phyloP scores from a whole-genome alignment of 352 stramenopile species.

The Pythium grandisporangium region DNA sequence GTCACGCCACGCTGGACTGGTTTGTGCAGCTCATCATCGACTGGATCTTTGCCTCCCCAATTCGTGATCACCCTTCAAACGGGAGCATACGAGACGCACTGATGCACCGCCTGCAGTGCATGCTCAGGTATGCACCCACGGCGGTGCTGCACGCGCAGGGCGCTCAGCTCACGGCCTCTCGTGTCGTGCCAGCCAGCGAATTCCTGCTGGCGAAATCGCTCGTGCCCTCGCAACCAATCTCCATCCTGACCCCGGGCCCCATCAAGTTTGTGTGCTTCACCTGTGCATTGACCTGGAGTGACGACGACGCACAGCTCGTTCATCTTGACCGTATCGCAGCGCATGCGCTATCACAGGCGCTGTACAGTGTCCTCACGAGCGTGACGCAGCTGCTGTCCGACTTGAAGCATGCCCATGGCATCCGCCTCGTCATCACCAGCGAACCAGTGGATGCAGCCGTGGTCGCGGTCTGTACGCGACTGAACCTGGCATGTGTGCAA shows the following conservation, averaged over 20 bases:
- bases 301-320: background rate
- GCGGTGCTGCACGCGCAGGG: conserved; percentile 14
- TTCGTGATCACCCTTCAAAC: too few species aligned
- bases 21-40: too few species aligned
- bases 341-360: conserved; percentile 23
- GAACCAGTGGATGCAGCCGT: conserved; percentile 34
- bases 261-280: conserved; percentile 38
- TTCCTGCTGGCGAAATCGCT: conserved; percentile 53
- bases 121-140: conserved; percentile 19
- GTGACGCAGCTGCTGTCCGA: too few species aligned
- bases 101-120: conserved; percentile 19
- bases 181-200: conserved; percentile 22
- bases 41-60: too few species aligned
- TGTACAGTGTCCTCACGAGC: background rate
- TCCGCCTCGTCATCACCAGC: conserved; percentile 39
- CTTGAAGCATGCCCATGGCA: too few species aligned
- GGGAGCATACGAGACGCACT: conserved; percentile 5
- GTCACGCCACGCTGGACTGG: too few species aligned
- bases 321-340: conserved; percentile 3
- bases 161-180: conserved; percentile 18
- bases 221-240: conserved; percentile 27
- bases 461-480: conserved; percentile 25
- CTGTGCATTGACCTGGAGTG: conserved; percentile 10
- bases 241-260: conserved; percentile 5
- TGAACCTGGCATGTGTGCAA: conserved; percentile 50